Percentiles rank a stretch among this genome's conserved stretches.
phyloP scores from a whole-genome alignment of 495 filamentous ascomycete genomes.

The Letharia lupina region DNA sequence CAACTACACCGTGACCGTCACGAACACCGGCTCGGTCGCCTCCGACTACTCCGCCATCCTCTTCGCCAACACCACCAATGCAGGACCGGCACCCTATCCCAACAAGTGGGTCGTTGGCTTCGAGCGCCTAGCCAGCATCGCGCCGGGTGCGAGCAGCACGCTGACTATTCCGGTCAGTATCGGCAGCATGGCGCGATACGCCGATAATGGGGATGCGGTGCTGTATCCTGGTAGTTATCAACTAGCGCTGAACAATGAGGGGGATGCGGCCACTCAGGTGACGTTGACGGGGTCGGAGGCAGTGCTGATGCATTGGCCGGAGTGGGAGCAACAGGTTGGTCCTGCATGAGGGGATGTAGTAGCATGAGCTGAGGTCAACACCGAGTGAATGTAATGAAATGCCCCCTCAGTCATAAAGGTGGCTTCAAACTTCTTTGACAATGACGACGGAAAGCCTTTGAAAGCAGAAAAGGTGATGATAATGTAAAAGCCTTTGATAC shows the following conservation, averaged over 20 bases:
- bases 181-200: conserved; percentile 32
- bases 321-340: neutral
- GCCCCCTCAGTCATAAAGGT: too few relatives aligned
- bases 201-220: conserved; percentile 50
- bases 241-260: conserved; percentile 43
- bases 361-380: too few relatives aligned
- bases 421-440: too few relatives aligned
- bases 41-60: too few relatives aligned
- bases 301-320: conserved; percentile 3
- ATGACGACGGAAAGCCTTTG: too few relatives aligned
- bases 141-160: conserved; percentile 31
- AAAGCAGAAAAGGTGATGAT: too few relatives aligned
- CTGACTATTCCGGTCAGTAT: conserved; percentile 40
- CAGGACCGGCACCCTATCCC: conserved; percentile 53
- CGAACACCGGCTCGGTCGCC: too few relatives aligned
- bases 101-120: conserved; percentile 58
- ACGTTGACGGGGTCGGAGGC: neutral
- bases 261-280: conserved; percentile 3
- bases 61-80: too few relatives aligned
- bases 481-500: too few relatives aligned
- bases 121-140: conserved; percentile 41
- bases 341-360: too few relatives aligned
- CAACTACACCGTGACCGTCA: too few relatives aligned
- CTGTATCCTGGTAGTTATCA: conserved; percentile 60
- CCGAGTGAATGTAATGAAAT: too few relatives aligned